Evolutionary conservation across 2,329 filamentous ascomycete genomes (phyloP), one percentile per base, ranked within the genome.

Genomic region (Curvularia lunata): DNA sequence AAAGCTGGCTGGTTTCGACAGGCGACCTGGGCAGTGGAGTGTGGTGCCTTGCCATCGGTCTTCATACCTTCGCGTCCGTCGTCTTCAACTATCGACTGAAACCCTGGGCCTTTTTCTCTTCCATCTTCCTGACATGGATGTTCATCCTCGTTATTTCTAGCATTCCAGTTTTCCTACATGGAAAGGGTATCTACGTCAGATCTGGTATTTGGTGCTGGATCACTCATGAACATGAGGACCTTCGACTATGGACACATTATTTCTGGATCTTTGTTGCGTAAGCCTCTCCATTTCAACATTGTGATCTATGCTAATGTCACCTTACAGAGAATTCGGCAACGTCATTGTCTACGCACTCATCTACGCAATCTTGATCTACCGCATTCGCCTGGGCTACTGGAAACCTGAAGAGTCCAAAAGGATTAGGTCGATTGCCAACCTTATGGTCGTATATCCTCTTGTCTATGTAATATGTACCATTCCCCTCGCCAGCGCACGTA

Each of bases 181-280:
- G 75, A 2, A 66, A 72, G 4, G 76, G 78, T 42, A 75, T 87
- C 48, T 90, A 87, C 56, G 86, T 88, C n/a, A 81, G 86, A 18
- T 87, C 87, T 28, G 85, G 85, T 9, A 83, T 86, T 8, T 91
- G 88, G 81, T 89, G 87, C 71, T 90, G 87, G 87, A 83, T 89
- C 56, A 85, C 85, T 56, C 75, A 79, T 3, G 75, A 81, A 16
- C 85, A 84, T 63, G 78, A 82, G 41, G 71, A 77, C 2, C 78
- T 88, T 7, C 85, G 87, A 19, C 78, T 90, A 0, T 81, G 82
- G 61, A 81, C 86, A 0, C 87, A 89, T 67, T 89, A 89, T 62
- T 75, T 88, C 30, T 90, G 85, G 84, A 87, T 89, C 53, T 88
- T 85, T 66, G 70, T 83, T 23, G 79, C 81, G 68, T 71, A 65